Evolutionary conservation across 108 stramenopile species (phyloP), one percentile per base, ranked within the genome.

Genomic region (Nitzschia sp.): DNA sequence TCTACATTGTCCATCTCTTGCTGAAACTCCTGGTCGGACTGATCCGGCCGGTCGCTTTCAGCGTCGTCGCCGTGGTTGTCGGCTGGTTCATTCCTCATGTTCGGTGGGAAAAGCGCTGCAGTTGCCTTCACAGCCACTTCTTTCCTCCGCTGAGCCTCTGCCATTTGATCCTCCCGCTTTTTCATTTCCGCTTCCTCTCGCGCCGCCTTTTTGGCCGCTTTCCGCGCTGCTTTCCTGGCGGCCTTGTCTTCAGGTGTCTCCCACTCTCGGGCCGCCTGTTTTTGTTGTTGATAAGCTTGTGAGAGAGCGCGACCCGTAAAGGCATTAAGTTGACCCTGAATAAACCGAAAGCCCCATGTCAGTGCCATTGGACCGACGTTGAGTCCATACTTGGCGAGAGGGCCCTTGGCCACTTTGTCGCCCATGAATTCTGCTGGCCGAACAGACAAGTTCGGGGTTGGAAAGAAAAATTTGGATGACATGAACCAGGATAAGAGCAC

Each of bases 361-460:
- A 93, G 66, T 4, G 83, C 75, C 91, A 95, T 95, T 2, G 94
- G 89, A n/a, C 85, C 94, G 29, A 93, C 65, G 59, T 95, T 95
- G 28, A 95, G 77, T 0, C 94, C 91, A 67, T 91, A 92, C 18
- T 64, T 55, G 47, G 67, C 64, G 25, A 86, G 61, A 8, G 83
- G 67, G 23, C 77, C 75, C 11, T 68, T 66, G 1, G 88, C 71
- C 3, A 82, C 68, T 24, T 78, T 68, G 2, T 81, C 82, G 15
- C 90, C 89, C 62, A 95, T 77, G 51, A 95, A 64, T 65, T 91
- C 71, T 23, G 82, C 88, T 0, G 94, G 94, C 30, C 79, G 74
- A 46, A 95, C 78, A 6, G 91, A 75, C 3, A 95, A 31, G 9
- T 70, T 68, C 0, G 94, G 94, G 1, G 82, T 79, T 0, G 94